These are phyloP conservation scores for Berberis thunbergii DNA, from an alignment of 164 flowering plant species.

Conservation along the genomic window DNA sequence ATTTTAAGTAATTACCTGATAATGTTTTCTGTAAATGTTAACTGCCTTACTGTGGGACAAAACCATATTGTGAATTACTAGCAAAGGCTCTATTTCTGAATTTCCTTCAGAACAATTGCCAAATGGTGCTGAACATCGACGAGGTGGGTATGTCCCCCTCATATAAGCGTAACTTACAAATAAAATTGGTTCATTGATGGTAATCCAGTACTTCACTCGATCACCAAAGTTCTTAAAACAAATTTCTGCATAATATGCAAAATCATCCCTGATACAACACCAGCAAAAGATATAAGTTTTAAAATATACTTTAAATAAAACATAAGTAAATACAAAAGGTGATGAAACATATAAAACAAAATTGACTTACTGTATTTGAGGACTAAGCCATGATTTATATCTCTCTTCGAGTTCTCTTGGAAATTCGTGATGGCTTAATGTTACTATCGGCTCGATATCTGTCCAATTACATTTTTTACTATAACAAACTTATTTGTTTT, in stretches of 20 bases:
- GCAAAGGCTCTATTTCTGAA: conserved; percentile 37
- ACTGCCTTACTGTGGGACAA: conserved; percentile 38
- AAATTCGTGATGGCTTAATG: conserved; percentile 32
- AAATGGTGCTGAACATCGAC: conserved; percentile 7
- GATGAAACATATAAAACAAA: background rate
- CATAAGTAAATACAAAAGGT: background rate
- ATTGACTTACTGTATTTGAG: conserved; percentile 28
- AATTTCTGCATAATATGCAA: conserved; percentile 26
- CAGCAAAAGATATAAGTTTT: background rate
- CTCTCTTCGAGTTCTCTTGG: conserved; percentile 45
- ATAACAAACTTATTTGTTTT: too few relatives aligned
- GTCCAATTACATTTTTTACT: background rate
- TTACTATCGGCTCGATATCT: conserved; percentile 48
- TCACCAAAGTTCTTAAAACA: conserved; percentile 47
- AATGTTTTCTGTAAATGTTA: conserved; percentile 21
- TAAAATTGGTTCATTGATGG: conserved; percentile 46
- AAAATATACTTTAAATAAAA: background rate
- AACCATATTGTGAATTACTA: conserved; percentile 38
- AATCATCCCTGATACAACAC: conserved; percentile 35
- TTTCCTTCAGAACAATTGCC: conserved; percentile 32
- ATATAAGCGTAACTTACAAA: conserved; percentile 3
- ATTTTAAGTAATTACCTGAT: conserved; percentile 11
- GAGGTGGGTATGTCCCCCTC: conserved; percentile 2
- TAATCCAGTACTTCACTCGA: conserved; percentile 44
- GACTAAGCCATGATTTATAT: conserved; percentile 44